Conservation (phyloP, 106 monocot species). For the Narthecium ossifragum region DNA sequence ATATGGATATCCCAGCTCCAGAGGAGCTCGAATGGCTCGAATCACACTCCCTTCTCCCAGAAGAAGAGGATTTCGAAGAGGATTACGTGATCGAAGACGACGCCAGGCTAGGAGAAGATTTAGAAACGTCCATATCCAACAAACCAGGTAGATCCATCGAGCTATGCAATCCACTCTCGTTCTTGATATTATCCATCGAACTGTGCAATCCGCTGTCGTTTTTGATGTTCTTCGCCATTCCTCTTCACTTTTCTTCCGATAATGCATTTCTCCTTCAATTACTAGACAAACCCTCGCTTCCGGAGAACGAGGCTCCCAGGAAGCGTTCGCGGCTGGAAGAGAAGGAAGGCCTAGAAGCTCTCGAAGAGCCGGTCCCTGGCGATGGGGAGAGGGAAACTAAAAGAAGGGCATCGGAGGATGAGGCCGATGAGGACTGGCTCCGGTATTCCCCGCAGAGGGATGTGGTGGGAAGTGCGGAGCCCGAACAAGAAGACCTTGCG, state of each 20-base stretch:
- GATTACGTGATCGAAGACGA: conserved; percentile 26
- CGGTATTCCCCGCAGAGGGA: conserved; percentile 29
- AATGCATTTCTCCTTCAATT: no score
- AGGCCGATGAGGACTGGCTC: conserved; percentile 65
- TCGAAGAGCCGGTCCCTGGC: conserved; percentile 21
- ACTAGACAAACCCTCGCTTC: no score
- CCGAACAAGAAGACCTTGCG: background rate
- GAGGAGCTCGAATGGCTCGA: conserved; percentile 96
- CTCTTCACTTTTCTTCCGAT: no score
- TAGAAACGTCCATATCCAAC: background rate
- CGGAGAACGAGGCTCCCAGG: no score
- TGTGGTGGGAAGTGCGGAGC: background rate
- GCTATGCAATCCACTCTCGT: background rate
- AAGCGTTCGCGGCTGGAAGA: no score
- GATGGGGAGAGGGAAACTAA: conserved; percentile 22
- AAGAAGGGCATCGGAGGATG: conserved; percentile 22
- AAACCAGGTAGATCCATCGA: background rate
- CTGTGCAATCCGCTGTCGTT: no score
- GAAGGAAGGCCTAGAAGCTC: no score
- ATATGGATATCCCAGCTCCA: conserved; percentile 58
- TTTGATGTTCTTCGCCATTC: background rate
- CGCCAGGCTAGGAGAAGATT: background rate
- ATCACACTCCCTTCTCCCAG: conserved; percentile 25
- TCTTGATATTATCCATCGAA: background rate
- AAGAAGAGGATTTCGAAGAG: conserved; percentile 35